Conservation (phyloP, 2,329 filamentous ascomycete species). For the Venturia nashicola region DNA sequence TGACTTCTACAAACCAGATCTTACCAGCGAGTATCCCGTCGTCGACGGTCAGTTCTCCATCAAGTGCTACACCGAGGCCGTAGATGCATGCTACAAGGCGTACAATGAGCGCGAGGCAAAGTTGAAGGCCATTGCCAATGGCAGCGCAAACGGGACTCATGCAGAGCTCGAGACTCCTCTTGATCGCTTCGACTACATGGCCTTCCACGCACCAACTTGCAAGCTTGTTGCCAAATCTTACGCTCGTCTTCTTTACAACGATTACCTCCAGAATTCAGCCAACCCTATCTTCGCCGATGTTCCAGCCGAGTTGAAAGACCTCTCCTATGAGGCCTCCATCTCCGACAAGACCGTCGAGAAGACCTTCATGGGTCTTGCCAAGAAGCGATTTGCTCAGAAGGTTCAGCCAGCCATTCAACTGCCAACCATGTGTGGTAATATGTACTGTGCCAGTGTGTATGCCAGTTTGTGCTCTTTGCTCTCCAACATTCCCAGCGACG, state of each 20-base stretch:
- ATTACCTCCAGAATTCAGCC: slow-evolving; percentile 34
- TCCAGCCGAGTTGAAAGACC: slow-evolving; percentile 33
- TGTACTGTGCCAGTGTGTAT: slow-evolving; percentile 43
- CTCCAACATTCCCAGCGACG: slow-evolving; percentile 31
- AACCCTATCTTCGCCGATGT: slow-evolving; percentile 38
- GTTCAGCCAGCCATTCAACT: slow-evolving; percentile 38
- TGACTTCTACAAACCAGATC: slow-evolving; percentile 44
- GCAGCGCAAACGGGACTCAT: slow-evolving; percentile 14
- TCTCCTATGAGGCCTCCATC: slow-evolving; percentile 34
- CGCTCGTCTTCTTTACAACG: slow-evolving; percentile 40
- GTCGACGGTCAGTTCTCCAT: slow-evolving; percentile 42
- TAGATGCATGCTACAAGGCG: slow-evolving; percentile 41
- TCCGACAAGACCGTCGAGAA: slow-evolving; percentile 41
- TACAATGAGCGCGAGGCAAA: slow-evolving; percentile 38
- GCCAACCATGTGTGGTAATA: slow-evolving; percentile 42
- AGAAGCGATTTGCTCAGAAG: slow-evolving; percentile 38
- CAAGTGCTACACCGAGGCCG: slow-evolving; percentile 40
- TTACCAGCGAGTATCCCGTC: slow-evolving; percentile 41
- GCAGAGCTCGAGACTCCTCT: slow-evolving; percentile 30
- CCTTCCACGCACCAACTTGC: slow-evolving; percentile 42
- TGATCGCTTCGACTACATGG: slow-evolving; percentile 43
- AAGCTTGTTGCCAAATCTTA: slow-evolving; percentile 44
- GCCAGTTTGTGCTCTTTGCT: slow-evolving; percentile 36
- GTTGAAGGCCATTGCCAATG: slow-evolving; percentile 26
- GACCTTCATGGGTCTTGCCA: slow-evolving; percentile 38